These are phyloP conservation scores for Suillus spraguei DNA, from an alignment of 768 basidiomycete genomes.

Conservation along the genomic window DNA sequence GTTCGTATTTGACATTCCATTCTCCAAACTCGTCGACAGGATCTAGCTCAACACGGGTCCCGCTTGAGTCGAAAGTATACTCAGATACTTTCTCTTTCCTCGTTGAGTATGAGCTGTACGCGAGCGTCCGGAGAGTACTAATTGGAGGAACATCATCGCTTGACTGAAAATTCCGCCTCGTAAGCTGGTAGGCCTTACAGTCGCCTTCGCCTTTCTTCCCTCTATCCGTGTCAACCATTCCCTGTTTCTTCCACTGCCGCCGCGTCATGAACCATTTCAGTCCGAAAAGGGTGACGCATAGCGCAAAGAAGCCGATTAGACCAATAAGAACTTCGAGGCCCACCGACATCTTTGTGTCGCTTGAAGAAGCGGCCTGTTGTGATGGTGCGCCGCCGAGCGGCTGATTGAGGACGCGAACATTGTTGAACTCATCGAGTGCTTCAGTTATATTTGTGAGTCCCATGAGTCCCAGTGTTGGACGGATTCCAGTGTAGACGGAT, in stretches of 20 bases:
- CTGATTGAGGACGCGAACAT: slow-evolving; percentile 66
- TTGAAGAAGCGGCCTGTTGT: slow-evolving; percentile 13
- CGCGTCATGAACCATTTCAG: slow-evolving; percentile 53
- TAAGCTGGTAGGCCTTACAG: slow-evolving; percentile 37
- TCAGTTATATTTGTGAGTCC: slow-evolving; percentile 60
- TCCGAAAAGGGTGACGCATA: slow-evolving; percentile 56
- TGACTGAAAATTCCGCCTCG: slow-evolving; percentile 29
- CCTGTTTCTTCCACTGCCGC: slow-evolving; percentile 33
- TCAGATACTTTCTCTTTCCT: slow-evolving; percentile 36
- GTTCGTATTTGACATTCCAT: slow-evolving; percentile 11
- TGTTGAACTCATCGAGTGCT: slow-evolving; percentile 69
- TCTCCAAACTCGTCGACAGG: slow-evolving; percentile 17
- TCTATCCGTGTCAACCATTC: slow-evolving; percentile 19
- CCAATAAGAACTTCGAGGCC: slow-evolving; percentile 67
- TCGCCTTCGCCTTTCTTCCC: slow-evolving; percentile 18
- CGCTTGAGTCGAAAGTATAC: slow-evolving; percentile 36
- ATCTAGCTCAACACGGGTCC: slow-evolving; percentile 26
- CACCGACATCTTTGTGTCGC: slow-evolving; percentile 47
- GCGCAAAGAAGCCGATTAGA: slow-evolving; percentile 57
- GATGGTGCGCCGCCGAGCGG: slow-evolving; percentile 42
- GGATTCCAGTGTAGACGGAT: slow-evolving; percentile 20
- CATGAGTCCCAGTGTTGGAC: slow-evolving; percentile 61
- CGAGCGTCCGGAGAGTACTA: slow-evolving; percentile 41
- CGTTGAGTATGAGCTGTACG: slow-evolving; percentile 42
- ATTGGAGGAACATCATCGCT: slow-evolving; percentile 34